phyloP scores from a whole-genome alignment of 805 yeast genomes.

The Cyberlindnera mrakii region DNA sequence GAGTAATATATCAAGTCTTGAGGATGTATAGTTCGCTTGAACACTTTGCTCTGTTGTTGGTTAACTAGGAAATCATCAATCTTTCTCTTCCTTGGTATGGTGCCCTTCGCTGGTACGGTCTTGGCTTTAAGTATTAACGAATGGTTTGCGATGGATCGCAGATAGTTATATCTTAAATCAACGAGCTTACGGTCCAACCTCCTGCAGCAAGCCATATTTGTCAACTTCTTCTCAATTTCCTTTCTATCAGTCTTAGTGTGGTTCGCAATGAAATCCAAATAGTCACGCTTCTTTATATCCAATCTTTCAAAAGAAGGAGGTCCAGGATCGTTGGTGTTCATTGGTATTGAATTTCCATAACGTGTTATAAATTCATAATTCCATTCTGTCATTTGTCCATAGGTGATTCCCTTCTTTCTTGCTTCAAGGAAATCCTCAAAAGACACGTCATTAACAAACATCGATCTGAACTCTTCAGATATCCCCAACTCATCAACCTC shows the following conservation, averaged over 20 bases:
- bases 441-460: not conserved
- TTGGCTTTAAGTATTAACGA: not conserved
- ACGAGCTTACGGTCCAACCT: constrained; percentile 1
- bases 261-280: not conserved
- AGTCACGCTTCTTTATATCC: constrained; percentile 1
- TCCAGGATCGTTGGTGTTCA: not conserved
- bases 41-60: not conserved
- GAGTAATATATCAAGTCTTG: not conserved
- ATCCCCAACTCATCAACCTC: not conserved
- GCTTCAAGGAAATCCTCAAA: not conserved
- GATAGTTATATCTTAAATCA: not conserved
- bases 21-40: not conserved
- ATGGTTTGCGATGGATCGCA: not conserved
- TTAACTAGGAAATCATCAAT: not conserved
- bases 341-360: not conserved
- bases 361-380: not conserved
- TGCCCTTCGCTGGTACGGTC: not conserved
- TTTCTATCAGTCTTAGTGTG: not conserved
- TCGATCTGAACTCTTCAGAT: not conserved
- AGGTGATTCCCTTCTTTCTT: not conserved
- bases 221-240: not conserved
- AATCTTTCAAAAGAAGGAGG: not conserved
- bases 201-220: not conserved
- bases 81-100: not conserved
- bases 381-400: not conserved